phyloP scores from a whole-genome alignment of 2,329 filamentous ascomycete species.

The Alternaria sp. region DNA sequence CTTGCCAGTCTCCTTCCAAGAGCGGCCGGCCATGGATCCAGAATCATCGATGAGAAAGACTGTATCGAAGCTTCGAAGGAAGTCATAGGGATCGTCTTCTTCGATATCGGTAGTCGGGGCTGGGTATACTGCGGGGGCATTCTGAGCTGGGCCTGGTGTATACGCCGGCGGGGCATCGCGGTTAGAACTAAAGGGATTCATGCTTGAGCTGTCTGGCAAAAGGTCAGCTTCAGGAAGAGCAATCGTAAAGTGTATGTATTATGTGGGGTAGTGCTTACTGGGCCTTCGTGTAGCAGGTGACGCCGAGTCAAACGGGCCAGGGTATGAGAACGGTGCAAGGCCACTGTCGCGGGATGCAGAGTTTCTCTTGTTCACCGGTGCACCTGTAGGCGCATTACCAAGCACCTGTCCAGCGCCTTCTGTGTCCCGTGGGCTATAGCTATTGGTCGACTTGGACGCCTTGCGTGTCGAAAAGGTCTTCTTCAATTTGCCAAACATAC shows the following conservation, averaged over 20 bases:
- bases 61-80: slow-evolving; percentile 82
- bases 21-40: slow-evolving; percentile 79
- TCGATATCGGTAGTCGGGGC: slow-evolving; percentile 16
- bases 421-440: slow-evolving; percentile 2
- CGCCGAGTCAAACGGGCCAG: slow-evolving; percentile 26
- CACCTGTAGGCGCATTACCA: neutral
- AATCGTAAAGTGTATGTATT: neutral
- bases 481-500: slow-evolving; percentile 22
- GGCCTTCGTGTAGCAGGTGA: slow-evolving; percentile 49
- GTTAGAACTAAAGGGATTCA: slow-evolving; percentile 35
- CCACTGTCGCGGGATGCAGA: slow-evolving; percentile 20
- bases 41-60: slow-evolving; percentile 92
- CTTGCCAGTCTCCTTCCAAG: slow-evolving; percentile 75
- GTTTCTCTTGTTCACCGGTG: slow-evolving; percentile 9
- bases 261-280: slow-evolving; percentile 34
- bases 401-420: slow-evolving; percentile 5
- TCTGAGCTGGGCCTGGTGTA: slow-evolving; percentile 35
- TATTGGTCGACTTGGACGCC: slow-evolving; percentile 10
- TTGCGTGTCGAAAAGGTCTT: slow-evolving; percentile 23
- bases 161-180: slow-evolving; percentile 54
- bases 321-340: slow-evolving; percentile 21
- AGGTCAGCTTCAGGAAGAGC: slow-evolving; percentile 1
- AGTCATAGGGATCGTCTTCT: slow-evolving; percentile 69
- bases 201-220: slow-evolving; percentile 31
- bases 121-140: slow-evolving; percentile 2